Evolutionary conservation across 2,329 filamentous ascomycete genomes (phyloP).

Genomic region (Fusarium veterinarium): DNA sequence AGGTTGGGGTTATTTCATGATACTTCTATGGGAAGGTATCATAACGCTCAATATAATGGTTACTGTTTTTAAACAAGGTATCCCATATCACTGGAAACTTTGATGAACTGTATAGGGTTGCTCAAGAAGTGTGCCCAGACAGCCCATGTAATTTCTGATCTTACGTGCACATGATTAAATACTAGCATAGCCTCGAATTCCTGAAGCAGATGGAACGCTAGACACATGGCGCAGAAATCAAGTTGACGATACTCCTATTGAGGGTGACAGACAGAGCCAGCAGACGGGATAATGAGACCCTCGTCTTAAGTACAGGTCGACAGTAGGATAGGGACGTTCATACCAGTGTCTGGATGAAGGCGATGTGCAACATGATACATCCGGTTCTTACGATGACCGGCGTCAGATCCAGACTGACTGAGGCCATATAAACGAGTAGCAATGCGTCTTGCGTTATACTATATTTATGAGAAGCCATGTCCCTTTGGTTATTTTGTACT

Average conservation of each 20-base stretch:
- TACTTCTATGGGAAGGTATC: not conserved
- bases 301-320: not conserved
- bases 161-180: not conserved
- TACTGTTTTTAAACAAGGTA: not conserved
- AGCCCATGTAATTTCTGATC: not conserved
- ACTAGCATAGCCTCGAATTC: too few species aligned
- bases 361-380: not conserved
- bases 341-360: not conserved
- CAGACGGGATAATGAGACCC: not conserved
- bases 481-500: slow-evolving; percentile 32
- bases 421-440: not conserved
- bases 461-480: not conserved
- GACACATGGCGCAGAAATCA: not conserved
- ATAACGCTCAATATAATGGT: not conserved
- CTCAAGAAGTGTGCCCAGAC: not conserved
- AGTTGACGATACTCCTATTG: not conserved
- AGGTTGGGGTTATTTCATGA: not conserved
- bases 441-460: not conserved
- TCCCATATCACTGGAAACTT: not conserved
- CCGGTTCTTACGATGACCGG: not conserved
- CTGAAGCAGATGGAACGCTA: not conserved
- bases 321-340: not conserved
- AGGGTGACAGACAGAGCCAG: not conserved
- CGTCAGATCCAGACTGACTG: not conserved
- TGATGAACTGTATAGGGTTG: not conserved